Base-by-base conservation (phyloP, 805 yeast genomes). In the Yarrowia hollandica region DNA sequence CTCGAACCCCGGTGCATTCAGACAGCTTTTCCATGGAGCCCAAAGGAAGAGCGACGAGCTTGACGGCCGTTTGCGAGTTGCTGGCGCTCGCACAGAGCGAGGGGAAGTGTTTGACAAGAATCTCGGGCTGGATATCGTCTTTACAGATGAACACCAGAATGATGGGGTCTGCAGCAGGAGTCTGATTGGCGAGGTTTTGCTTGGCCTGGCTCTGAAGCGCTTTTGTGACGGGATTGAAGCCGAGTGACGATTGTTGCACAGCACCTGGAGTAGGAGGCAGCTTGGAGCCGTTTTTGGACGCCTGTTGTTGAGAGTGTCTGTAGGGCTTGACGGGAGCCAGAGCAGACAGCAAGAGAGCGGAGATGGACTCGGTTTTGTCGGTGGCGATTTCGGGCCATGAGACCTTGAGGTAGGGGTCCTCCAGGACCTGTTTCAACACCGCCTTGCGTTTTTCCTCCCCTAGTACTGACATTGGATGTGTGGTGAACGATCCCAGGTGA, bases 71-170 rank as follows among this genome's bases (percentile, higher is more conserved):
- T 11, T 26, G 1, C 1, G 23, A 3, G 21, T 18, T 23, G 9
- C 57, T 37, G 2, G 64, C 44, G 5, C 61, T 31, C 2, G 61
- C 54, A 10, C 65, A 60, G 9, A 64, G 59, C 18, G 60, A 18
- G 1, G 68, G 67, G 41, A 65, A 63, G 41, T 65, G 68, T 5
- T 64, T 57, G 4, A 44, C 21, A 9, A 65, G 39, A 19, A 65
- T 31, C 8, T 63, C 60, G 9, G 68, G 67, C n/a, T 21, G 34
- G 21, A 65, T 62, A 46, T 65, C 68, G 5, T 55, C 35, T 21
- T 64, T 54, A 21, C 65, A 61, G 19, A 65, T 61, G 33, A 65
- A 64, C 11, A 65, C 63, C 22, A 62, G 62, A 1, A 48, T 22
- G n/a, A 64, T 16, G 6, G 61, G 63, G 11, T 42, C 59, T 1